Evolutionary conservation across 2,329 filamentous ascomycete species (phyloP).

Genomic region (Bipolaris cookei): DNA sequence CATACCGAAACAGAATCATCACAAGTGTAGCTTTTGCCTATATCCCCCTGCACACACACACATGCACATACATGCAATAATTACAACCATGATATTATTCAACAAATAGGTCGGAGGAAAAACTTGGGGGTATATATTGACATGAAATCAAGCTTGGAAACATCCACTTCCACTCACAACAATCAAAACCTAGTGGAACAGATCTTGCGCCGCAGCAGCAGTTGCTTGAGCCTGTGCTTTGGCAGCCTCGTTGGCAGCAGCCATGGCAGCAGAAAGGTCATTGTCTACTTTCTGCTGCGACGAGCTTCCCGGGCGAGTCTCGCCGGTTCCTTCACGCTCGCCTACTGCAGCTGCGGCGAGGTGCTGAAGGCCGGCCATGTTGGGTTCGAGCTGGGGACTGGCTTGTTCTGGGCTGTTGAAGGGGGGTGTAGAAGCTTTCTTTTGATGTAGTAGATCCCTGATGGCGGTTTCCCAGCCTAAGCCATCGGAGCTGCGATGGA

Average conservation of each 20-base stretch:
- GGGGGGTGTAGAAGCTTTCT: constrained; percentile 32
- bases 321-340: constrained; percentile 38
- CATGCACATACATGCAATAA: too few species aligned
- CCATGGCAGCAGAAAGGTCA: constrained; percentile 47
- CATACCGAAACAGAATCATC: too few species aligned
- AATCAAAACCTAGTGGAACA: constrained; percentile 3
- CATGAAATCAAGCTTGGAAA: neutral
- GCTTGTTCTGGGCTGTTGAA: constrained; percentile 32
- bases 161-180: neutral
- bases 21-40: too few species aligned
- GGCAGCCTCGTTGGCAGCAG: constrained; percentile 39
- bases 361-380: constrained; percentile 49
- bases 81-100: too few species aligned
- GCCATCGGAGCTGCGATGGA: constrained; percentile 39
- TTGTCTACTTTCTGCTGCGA: constrained; percentile 35
- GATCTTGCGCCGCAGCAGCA: constrained; percentile 41
- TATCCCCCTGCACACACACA: too few species aligned
- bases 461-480: constrained; percentile 47
- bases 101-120: too few species aligned
- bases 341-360: constrained; percentile 49
- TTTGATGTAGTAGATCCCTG: constrained; percentile 40
- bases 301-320: constrained; percentile 19
- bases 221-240: constrained; percentile 39
- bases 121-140: constrained; percentile 9
- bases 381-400: constrained; percentile 37